Evolutionary conservation across 305 asterid species (phyloP), one percentile per base, ranked within the genome.

Genomic region (Fraxinus dipetala): DNA sequence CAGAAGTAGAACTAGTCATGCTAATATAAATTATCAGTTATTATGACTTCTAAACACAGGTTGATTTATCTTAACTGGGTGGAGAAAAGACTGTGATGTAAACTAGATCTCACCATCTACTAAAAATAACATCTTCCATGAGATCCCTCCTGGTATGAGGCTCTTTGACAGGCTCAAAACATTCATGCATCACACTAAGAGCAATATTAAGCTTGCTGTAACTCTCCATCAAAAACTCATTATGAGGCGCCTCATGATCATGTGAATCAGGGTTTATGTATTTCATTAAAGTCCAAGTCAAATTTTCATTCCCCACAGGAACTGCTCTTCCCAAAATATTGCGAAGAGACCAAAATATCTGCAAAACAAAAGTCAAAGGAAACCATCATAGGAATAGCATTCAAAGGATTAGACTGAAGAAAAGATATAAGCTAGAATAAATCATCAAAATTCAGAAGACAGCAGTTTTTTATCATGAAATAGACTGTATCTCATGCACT

Each of bases 181-280:
- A 93, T 86, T 93, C 97, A 54, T 93, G 98, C 93, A 96, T 92
- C 84, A 95, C 96, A 73, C 81, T 38, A 38, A 96, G 91, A 78
- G 99, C 98, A 78, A 89, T 87, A 76, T 85, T 90, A 43, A 96
- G 95, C 90, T 91, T 93, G 89, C 92, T 88, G 85, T 86, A 88
- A 72, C 48, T 83, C 88, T 92, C 92, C 67, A 84, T 54, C 77
- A 72, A 63, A 77, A 72, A 54, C 81, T 89, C 97, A 0, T 84
- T 87, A 75, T 88, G 85, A 45, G 81, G 76, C 78, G 84, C 85
- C 61, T 79, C 85, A 13, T 31, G 76, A 79, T 83, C 83, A 77
- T 59, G 38, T 81, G 82, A 88, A 81, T 86, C 84, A 67, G 91
- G 51, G 78, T 85, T 85, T 81, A 51, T 77, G 86, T 86, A 78